Percentiles rank a stretch among this genome's conserved stretches.
These are phyloP conservation scores for Panicum miliaceum DNA, from an alignment of 176 grass and related monocot species.

Conservation along the genomic window DNA sequence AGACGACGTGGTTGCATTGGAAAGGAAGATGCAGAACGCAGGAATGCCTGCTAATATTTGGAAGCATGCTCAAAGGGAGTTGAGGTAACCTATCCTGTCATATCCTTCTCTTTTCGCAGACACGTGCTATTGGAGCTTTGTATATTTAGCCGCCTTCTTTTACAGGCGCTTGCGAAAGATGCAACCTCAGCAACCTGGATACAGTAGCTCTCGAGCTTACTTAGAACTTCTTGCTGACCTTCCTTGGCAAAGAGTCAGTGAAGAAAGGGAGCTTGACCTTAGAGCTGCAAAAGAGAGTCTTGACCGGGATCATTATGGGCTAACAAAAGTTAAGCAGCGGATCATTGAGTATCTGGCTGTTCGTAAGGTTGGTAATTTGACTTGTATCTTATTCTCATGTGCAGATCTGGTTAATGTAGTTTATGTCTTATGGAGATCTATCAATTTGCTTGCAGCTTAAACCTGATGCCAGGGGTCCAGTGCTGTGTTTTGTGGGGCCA, in stretches of 20 bases:
- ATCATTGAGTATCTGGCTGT: slow-evolving; percentile 99
- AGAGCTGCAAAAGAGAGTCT: slow-evolving; percentile 92
- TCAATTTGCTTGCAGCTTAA: slow-evolving; percentile 76
- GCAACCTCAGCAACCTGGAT: slow-evolving; percentile 99
- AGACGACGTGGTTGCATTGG: slow-evolving; percentile 91
- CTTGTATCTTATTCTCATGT: slow-evolving; percentile 29
- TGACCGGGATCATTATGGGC: slow-evolving; percentile 87
- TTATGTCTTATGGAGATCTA: slow-evolving; percentile 30
- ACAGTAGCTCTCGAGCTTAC: slow-evolving; percentile 93
- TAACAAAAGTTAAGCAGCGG: slow-evolving; percentile 91
- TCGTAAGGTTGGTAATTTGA: slow-evolving; percentile 77
- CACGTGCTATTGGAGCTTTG: background rate
- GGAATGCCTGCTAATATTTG: slow-evolving; percentile 98
- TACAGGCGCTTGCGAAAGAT: slow-evolving; percentile 83
- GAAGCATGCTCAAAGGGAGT: slow-evolving; percentile 97
- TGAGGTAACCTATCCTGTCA: slow-evolving; percentile 64
- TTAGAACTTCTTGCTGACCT: slow-evolving; percentile 95
- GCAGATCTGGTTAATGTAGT: slow-evolving; percentile 6
- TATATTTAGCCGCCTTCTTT: slow-evolving; percentile 38
- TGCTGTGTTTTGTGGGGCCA: slow-evolving; percentile 97
- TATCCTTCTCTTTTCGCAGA: slow-evolving; percentile 22
- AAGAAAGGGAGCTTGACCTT: slow-evolving; percentile 90
- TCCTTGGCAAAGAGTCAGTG: slow-evolving; percentile 97
- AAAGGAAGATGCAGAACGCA: slow-evolving; percentile 98
- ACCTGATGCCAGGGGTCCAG: slow-evolving; percentile 93